phyloP scores from a whole-genome alignment of 2,329 filamentous ascomycete genomes.

The Shiraia sp. region DNA sequence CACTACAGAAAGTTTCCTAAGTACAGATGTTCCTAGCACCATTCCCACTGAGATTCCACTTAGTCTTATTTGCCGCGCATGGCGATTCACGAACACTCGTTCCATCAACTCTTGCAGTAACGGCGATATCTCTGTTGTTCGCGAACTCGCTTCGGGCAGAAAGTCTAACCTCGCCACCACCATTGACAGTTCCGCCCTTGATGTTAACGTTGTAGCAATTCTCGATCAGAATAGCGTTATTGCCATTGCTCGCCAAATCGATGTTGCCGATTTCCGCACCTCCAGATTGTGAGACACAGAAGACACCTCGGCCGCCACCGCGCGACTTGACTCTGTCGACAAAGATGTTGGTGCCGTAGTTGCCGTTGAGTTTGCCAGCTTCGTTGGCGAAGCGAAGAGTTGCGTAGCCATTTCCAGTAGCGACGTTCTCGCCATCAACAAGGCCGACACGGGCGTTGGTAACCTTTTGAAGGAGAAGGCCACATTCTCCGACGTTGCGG shows the following conservation, averaged over 20 bases:
- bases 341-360: constrained; percentile 58
- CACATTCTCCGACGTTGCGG: constrained; percentile 59
- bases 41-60: constrained; percentile 55
- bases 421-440: constrained; percentile 62
- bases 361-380: constrained; percentile 56
- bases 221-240: constrained; percentile 62
- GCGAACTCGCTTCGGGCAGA: constrained; percentile 59
- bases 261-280: constrained; percentile 55
- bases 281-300: constrained; percentile 62
- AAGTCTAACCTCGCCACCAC: constrained; percentile 60
- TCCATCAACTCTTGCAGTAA: constrained; percentile 55
- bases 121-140: constrained; percentile 56
- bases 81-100: constrained; percentile 59
- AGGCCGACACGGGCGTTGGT: constrained; percentile 58
- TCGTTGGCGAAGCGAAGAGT: constrained; percentile 63
- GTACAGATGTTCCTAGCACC: constrained; percentile 34
- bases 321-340: constrained; percentile 59
- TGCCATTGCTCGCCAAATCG: constrained; percentile 58
- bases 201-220: constrained; percentile 63
- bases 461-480: constrained; percentile 59
- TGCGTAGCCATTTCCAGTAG: constrained; percentile 57
- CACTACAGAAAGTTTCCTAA: background rate
- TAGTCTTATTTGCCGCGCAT: constrained; percentile 57
- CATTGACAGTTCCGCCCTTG: constrained; percentile 55
- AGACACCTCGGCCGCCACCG: constrained; percentile 61